Conservation (phyloP, 2,329 filamentous ascomycete genomes). For the Fusarium sp. region DNA sequence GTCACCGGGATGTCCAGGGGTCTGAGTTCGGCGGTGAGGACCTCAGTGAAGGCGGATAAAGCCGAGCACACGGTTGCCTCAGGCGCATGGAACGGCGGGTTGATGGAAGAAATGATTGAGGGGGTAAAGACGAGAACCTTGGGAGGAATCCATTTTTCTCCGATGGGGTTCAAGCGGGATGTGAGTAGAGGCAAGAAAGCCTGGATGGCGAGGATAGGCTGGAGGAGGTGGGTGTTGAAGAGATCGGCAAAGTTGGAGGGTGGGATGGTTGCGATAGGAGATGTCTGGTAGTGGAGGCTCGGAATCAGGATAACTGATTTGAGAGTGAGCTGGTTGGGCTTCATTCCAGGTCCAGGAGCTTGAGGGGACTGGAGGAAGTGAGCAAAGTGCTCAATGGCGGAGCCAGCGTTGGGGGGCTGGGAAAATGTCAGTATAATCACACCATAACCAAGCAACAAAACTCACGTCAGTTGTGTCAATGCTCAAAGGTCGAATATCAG, state of each 20-base stretch:
- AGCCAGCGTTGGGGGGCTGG: slow-evolving; percentile 75
- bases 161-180: slow-evolving; percentile 66
- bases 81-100: slow-evolving; percentile 83
- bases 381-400: slow-evolving; percentile 78
- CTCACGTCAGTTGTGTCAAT: slow-evolving; percentile 85
- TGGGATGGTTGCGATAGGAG: slow-evolving; percentile 86
- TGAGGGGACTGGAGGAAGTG: slow-evolving; percentile 80
- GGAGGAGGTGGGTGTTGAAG: slow-evolving; percentile 90
- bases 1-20: slow-evolving; percentile 83
- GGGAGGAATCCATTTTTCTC: slow-evolving; percentile 66
- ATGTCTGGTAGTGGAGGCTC: slow-evolving; percentile 81
- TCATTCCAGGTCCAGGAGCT: slow-evolving; percentile 79
- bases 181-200: slow-evolving; percentile 86
- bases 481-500: slow-evolving; percentile 84
- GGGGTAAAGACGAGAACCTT: slow-evolving; percentile 84
- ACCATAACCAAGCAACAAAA: slow-evolving; percentile 27
- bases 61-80: slow-evolving; percentile 89
- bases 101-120: slow-evolving; percentile 82
- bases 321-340: slow-evolving; percentile 80
- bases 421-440: slow-evolving; percentile 18
- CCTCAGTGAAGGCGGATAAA: slow-evolving; percentile 86
- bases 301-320: slow-evolving; percentile 87
- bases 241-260: slow-evolving; percentile 88
- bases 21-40: slow-evolving; percentile 82
- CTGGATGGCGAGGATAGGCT: slow-evolving; percentile 89